A percentile compares a stretch with the other conserved stretches of the same genome.
These are phyloP conservation scores for Penicillium odoratum DNA, from an alignment of 495 filamentous ascomycete genomes.

Conservation along the genomic window DNA sequence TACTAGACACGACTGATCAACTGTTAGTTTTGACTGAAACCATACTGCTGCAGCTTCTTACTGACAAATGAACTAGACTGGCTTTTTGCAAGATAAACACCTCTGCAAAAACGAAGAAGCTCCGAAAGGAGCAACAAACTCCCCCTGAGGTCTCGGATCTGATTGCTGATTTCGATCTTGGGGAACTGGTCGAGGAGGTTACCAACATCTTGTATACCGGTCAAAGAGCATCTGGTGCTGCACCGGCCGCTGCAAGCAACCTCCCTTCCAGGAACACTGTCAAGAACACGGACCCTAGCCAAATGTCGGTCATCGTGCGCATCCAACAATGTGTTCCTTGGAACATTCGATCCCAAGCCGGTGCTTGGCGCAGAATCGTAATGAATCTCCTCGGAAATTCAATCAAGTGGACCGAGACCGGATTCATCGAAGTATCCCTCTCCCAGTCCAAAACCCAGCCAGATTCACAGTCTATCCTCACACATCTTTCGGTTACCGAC, in stretches of 20 bases:
- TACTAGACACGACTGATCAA: conserved; percentile 71
- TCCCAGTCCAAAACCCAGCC: conserved; percentile 29
- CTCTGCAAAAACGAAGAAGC: conserved; percentile 14
- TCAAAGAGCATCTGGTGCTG: conserved; percentile 14
- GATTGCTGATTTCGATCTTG: conserved; percentile 44
- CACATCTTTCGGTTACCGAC: conserved; percentile 57
- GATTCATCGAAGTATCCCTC: conserved; percentile 60
- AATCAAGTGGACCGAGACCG: conserved; percentile 62
- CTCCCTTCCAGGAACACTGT: not conserved
- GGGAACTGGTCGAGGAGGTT: conserved; percentile 57
- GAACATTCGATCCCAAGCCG: conserved; percentile 57
- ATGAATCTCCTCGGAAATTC: conserved; percentile 76
- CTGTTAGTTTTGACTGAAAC: conserved; percentile 25
- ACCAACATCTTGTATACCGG: conserved; percentile 59
- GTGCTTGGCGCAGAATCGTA: conserved; percentile 63
- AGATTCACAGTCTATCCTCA: conserved; percentile 17
- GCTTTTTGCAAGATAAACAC: conserved; percentile 61
- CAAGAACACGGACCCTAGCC: not conserved
- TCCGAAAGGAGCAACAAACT: conserved; percentile 1
- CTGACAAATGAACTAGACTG: conserved; percentile 27
- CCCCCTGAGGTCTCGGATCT: conserved; percentile 16
- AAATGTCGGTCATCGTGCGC: conserved; percentile 53
- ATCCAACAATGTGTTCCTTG: conserved; percentile 53
- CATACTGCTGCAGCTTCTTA: not conserved
- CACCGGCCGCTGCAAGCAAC: not conserved